phyloP scores from a whole-genome alignment of 139 green algal genomes.

The Yamagishiella unicocca region DNA sequence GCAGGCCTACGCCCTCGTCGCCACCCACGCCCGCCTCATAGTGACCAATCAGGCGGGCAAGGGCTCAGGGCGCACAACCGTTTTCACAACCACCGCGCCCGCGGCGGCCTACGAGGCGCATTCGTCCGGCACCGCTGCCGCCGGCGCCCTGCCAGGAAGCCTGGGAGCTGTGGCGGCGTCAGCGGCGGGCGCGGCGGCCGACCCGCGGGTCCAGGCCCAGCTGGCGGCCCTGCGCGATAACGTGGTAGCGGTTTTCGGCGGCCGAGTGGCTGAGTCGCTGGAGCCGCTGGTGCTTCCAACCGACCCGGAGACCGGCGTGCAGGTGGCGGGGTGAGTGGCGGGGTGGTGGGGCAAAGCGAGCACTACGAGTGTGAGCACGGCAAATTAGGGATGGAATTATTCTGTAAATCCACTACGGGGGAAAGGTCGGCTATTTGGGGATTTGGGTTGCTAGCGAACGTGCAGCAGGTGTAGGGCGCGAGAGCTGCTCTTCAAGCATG shows the following conservation, averaged over 20 bases:
- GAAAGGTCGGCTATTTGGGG: too few relatives aligned
- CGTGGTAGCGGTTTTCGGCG: conserved; percentile 89
- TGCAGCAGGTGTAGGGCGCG: too few relatives aligned
- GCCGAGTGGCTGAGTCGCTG: conserved; percentile 67
- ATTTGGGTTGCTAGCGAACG: too few relatives aligned
- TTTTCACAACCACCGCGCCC: conserved; percentile 77
- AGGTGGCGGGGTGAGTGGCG: conserved; percentile 2
- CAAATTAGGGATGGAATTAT: too few relatives aligned
- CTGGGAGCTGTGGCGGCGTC: neutral
- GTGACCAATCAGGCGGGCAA: conserved; percentile 80
- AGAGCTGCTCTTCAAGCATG: too few relatives aligned
- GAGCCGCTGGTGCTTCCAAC: conserved; percentile 68
- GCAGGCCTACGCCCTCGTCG: conserved; percentile 84
- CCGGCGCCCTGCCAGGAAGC: conserved; percentile 4
- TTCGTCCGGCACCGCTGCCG: neutral
- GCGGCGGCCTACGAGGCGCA: neutral
- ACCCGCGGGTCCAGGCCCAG: neutral
- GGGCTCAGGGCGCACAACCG: conserved; percentile 58
- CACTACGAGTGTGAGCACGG: too few relatives aligned
- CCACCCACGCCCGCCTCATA: conserved; percentile 70
- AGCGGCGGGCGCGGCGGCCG: neutral
- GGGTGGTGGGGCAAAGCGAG: neutral
- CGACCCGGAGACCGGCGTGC: neutral
- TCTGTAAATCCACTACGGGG: too few relatives aligned
- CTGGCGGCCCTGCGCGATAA: conserved; percentile 73